Conservation (phyloP, 2,329 filamentous ascomycete genomes). For the Aspergillus bombycis region DNA sequence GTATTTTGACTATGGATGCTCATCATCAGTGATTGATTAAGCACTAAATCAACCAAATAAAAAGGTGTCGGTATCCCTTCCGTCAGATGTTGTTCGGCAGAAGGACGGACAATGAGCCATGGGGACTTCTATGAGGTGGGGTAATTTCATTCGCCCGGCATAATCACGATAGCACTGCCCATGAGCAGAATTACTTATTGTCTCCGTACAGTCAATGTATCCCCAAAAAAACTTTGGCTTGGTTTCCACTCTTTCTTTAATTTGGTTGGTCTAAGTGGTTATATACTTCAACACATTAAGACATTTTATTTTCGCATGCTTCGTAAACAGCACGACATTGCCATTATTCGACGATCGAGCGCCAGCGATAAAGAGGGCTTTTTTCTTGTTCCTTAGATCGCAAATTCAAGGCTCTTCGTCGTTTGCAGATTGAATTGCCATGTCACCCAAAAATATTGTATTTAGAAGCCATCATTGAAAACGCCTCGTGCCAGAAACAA, state of each 20-base stretch:
- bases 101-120: neutral
- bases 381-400: neutral
- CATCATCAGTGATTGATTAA: neutral
- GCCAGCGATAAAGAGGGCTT: neutral
- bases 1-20: neutral
- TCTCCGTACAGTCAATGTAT: neutral
- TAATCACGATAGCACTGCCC: neutral
- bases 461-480: constrained; percentile 24
- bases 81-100: neutral
- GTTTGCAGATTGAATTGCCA: constrained; percentile 10
- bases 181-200: neutral
- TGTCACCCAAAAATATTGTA: constrained; percentile 16
- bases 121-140: neutral
- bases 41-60: neutral
- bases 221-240: neutral
- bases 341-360: constrained; percentile 8
- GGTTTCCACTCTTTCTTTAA: constrained; percentile 6
- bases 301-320: neutral
- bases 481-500: constrained; percentile 26
- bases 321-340: constrained; percentile 4
- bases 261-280: constrained; percentile 12
- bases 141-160: neutral
- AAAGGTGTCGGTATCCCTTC: neutral
- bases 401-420: constrained; percentile 4
- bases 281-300: constrained; percentile 5